phyloP scores from a whole-genome alignment of 768 basidiomycete genomes.

The Hydnomerulius pinastri region DNA sequence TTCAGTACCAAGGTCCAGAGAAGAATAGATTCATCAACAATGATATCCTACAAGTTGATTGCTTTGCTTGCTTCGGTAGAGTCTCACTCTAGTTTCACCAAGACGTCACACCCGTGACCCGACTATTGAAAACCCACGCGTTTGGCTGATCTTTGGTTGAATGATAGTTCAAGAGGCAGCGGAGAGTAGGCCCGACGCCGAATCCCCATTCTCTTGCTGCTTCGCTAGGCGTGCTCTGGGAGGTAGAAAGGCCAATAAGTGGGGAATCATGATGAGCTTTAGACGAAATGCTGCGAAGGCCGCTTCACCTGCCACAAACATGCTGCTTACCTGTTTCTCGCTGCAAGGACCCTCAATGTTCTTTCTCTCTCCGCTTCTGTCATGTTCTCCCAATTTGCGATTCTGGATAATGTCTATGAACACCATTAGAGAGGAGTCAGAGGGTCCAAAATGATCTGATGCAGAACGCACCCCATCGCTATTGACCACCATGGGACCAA shows the following conservation, averaged over 20 bases:
- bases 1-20: too few species aligned
- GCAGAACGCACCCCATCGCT: constrained; percentile 54
- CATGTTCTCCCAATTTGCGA: constrained; percentile 65
- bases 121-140: too few species aligned
- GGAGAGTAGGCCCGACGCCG: neutral
- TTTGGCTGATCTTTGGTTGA: too few species aligned
- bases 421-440: neutral
- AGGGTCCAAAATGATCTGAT: neutral
- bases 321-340: constrained; percentile 47
- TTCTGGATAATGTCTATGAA: constrained; percentile 60
- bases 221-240: constrained; percentile 12
- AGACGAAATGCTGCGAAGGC: too few species aligned
- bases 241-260: neutral
- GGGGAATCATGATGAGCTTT: neutral
- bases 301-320: neutral
- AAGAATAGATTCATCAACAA: too few species aligned
- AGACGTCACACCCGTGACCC: too few species aligned
- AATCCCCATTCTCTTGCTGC: neutral
- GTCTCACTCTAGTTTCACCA: too few species aligned
- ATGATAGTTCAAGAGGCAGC: neutral
- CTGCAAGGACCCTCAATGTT: constrained; percentile 53
- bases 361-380: constrained; percentile 57
- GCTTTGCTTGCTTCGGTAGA: too few species aligned
- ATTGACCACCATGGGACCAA: constrained; percentile 72
- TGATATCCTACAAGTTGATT: too few species aligned